Conservation (phyloP, 768 basidiomycete species). For the Macrolepiota fuliginosa region DNA sequence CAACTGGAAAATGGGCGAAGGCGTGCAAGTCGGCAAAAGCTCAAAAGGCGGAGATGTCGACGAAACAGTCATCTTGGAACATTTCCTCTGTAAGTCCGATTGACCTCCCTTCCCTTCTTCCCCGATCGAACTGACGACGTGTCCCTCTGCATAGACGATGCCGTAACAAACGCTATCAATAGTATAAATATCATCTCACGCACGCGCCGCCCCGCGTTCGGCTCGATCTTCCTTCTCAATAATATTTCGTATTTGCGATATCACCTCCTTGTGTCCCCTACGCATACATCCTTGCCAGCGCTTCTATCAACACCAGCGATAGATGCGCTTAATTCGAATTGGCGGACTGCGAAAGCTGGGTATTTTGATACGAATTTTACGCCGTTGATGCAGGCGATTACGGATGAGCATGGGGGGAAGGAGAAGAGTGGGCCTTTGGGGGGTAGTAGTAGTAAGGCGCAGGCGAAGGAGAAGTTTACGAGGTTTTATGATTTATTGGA, state of each 20-base stretch:
- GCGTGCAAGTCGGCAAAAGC: conserved; percentile 7
- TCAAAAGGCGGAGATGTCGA: conserved; percentile 49
- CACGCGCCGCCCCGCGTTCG: conserved; percentile 58
- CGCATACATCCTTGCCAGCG: conserved; percentile 40
- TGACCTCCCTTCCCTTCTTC: neutral
- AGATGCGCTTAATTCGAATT: conserved; percentile 64
- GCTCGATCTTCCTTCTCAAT: conserved; percentile 78
- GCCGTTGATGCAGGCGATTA: conserved; percentile 68
- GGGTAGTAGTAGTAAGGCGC: too few species aligned
- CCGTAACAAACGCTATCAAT: conserved; percentile 61
- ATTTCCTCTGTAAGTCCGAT: conserved; percentile 62
- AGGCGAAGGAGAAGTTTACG: conserved; percentile 80
- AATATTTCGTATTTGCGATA: conserved; percentile 71
- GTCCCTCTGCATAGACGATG: conserved; percentile 54
- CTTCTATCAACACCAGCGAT: conserved; percentile 61
- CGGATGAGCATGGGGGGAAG: conserved; percentile 44
- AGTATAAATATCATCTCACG: conserved; percentile 66
- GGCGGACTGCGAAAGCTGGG: conserved; percentile 77
- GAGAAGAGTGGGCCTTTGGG: conserved; percentile 49
- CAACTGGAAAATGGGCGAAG: conserved; percentile 83
- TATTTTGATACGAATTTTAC: conserved; percentile 86
- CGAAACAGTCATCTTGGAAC: conserved; percentile 63
- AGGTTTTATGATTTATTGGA: conserved; percentile 80
- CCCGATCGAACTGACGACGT: too few species aligned
- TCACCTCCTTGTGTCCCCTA: conserved; percentile 53